A percentile compares a stretch with the other conserved stretches of the same genome.
phyloP scores from a whole-genome alignment of 352 stramenopile species.

The Pythium periplocum region DNA sequence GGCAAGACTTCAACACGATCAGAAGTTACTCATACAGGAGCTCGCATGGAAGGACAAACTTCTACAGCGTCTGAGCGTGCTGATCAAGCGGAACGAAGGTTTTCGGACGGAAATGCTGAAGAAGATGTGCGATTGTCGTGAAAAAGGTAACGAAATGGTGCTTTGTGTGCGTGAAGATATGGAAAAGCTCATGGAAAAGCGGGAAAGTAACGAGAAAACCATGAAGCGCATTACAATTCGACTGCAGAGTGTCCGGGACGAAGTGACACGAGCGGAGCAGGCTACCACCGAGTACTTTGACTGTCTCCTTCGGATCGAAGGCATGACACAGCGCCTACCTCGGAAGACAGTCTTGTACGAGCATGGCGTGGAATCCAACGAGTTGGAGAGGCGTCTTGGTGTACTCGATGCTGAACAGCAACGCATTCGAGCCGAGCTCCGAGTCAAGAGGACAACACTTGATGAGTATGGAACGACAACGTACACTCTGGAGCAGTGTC shows the following conservation, averaged over 20 bases:
- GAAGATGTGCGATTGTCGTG: slow-evolving; percentile 29
- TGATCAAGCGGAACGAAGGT: slow-evolving; percentile 66
- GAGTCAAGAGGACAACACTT: slow-evolving; percentile 21
- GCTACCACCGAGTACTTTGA: slow-evolving; percentile 54
- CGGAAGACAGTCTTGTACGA: slow-evolving; percentile 38
- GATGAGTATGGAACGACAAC: slow-evolving; percentile 32
- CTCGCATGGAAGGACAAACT: slow-evolving; percentile 60
- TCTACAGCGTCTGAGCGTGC: slow-evolving; percentile 54
- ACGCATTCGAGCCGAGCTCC: slow-evolving; percentile 7
- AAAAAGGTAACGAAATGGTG: slow-evolving; percentile 54
- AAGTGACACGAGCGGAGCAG: slow-evolving; percentile 26
- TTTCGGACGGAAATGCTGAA: slow-evolving; percentile 40
- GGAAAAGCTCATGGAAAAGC: slow-evolving; percentile 41
- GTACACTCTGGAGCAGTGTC: slow-evolving; percentile 33
- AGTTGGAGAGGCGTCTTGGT: slow-evolving; percentile 20
- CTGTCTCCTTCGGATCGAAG: slow-evolving; percentile 46
- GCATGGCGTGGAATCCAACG: slow-evolving; percentile 27
- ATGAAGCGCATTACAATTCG: slow-evolving; percentile 24
- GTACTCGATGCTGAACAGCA: slow-evolving; percentile 3
- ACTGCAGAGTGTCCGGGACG: slow-evolving; percentile 24
- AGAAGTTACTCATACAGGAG: slow-evolving; percentile 29
- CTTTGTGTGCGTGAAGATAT: slow-evolving; percentile 50
- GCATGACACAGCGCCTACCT: slow-evolving; percentile 45
- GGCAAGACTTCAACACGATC: slow-evolving; percentile 32
- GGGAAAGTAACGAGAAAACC: slow-evolving; percentile 20